Base-by-base conservation (phyloP, 139 green algal genomes). In the Volvox africanus region DNA sequence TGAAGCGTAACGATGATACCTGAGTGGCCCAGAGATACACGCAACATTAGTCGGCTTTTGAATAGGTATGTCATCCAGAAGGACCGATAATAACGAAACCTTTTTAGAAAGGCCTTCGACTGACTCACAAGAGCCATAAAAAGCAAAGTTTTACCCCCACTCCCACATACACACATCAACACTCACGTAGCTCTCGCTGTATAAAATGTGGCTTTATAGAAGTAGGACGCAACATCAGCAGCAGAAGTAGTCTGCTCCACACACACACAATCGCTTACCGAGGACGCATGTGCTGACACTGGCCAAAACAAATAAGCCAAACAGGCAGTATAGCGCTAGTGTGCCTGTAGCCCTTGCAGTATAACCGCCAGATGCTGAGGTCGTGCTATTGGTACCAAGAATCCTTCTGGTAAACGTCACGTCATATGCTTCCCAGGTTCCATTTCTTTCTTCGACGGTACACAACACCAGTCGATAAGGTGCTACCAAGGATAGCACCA, bases 1-100 rank as follows among this genome's bases (percentile, higher is more conserved):
- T 94, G 92, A 12, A 91, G 1, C 2, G 88, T 84, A 24, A 92
- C 92, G 9, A 91, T 76, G 5, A 83, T 36, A 14, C 88, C 92
- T 94, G 88, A 20, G 36, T n/a, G 44, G 44, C 44, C 44, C 44
- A 5, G 44, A 9, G 44, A 55, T 5, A 55, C 44, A 55, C 5
- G 44, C 9, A 55, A 55, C 44, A 55, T 55, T 14, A 9, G 9
- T 55, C 44, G 44, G 44, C 44, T 5, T 55, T 9, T 9, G 9
- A 55, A 55, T 9, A 55, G 44, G 44, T 55, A 9, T 55, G 9
- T 5, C 44, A 55, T 9, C 44, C 5, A 9, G 44, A 55, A 55
- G 44, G 44, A 55, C 9, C 44, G 9, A 55, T 55, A 55, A 55
- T 55, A 9, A 55, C 44, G 44, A 55, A 55, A 55, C 44, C 44